Evolutionary conservation across 345 rosid genomes (phyloP).

Genomic region (Populus deltoides): DNA sequence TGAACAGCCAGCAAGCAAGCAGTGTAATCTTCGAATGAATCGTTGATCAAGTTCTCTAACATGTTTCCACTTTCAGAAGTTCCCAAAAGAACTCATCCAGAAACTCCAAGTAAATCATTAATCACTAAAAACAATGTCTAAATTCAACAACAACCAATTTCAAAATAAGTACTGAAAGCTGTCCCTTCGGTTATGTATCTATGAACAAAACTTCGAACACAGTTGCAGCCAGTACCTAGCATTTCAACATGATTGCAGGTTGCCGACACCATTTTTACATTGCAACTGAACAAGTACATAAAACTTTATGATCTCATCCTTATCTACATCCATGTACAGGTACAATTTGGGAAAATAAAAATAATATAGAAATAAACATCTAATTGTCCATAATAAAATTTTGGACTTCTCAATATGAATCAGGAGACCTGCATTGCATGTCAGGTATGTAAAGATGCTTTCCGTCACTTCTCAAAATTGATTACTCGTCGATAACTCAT

Average conservation of each 20-base stretch:
- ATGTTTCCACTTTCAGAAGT: background rate
- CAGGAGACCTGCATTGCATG: conserved; percentile 4
- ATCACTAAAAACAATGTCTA: background rate
- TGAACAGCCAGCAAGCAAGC: background rate
- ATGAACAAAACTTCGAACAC: background rate
- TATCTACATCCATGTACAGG: conserved; percentile 11
- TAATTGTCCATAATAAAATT: conserved; percentile 3
- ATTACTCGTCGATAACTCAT: background rate
- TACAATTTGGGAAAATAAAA: conserved; percentile 11
- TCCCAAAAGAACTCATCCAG: background rate
- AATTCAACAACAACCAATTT: background rate
- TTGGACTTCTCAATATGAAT: conserved; percentile 10
- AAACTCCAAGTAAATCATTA: background rate
- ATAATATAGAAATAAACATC: conserved; percentile 8
- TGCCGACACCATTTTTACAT: background rate
- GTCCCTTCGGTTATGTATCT: background rate
- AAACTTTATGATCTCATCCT: background rate
- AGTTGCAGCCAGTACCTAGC: background rate
- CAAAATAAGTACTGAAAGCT: background rate
- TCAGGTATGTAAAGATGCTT: conserved; percentile 3
- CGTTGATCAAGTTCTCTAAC: background rate
- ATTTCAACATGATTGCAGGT: background rate
- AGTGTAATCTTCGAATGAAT: background rate
- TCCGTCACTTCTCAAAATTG: conserved; percentile 18
- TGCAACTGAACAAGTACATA: background rate